Conservation (phyloP, 2,329 filamentous ascomycete species). For the Dactylella cylindrospora region DNA sequence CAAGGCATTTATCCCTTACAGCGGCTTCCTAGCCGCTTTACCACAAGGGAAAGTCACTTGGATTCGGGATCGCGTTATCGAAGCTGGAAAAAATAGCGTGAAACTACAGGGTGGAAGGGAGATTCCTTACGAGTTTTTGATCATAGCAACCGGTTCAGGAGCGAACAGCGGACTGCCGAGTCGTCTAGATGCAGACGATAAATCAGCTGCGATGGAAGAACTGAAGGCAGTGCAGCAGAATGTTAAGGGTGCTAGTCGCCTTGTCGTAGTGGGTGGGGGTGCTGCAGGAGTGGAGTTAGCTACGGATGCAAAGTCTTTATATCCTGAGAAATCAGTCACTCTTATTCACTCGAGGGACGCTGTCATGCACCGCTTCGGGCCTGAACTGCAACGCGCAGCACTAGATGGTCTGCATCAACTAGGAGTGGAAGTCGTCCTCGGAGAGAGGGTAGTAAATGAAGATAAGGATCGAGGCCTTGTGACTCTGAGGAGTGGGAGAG, state of each 20-base stretch:
- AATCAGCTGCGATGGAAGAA: slow-evolving; percentile 54
- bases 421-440: slow-evolving; percentile 58
- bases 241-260: slow-evolving; percentile 54
- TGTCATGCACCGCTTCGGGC: slow-evolving; percentile 59
- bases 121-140: slow-evolving; percentile 60
- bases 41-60: slow-evolving; percentile 52
- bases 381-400: slow-evolving; percentile 52
- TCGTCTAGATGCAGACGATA: slow-evolving; percentile 55
- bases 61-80: slow-evolving; percentile 54
- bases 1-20: slow-evolving; percentile 64
- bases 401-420: slow-evolving; percentile 55
- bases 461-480: slow-evolving; percentile 53
- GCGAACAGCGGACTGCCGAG: slow-evolving; percentile 57
- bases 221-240: slow-evolving; percentile 56
- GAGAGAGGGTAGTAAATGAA: slow-evolving; percentile 55
- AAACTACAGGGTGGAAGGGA: slow-evolving; percentile 54
- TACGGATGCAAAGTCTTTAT: slow-evolving; percentile 61
- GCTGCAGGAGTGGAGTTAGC: slow-evolving; percentile 65
- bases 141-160: slow-evolving; percentile 62
- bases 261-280: slow-evolving; percentile 62
- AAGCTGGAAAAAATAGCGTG: slow-evolving; percentile 53
- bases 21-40: slow-evolving; percentile 52
- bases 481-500: slow-evolving; percentile 56
- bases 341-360: slow-evolving; percentile 61
- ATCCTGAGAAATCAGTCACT: slow-evolving; percentile 61